Evolutionary conservation across 225 moss, liverwort and hornwort species (phyloP).

Genomic region (Bryoerythrophyllum caledonicum): DNA sequence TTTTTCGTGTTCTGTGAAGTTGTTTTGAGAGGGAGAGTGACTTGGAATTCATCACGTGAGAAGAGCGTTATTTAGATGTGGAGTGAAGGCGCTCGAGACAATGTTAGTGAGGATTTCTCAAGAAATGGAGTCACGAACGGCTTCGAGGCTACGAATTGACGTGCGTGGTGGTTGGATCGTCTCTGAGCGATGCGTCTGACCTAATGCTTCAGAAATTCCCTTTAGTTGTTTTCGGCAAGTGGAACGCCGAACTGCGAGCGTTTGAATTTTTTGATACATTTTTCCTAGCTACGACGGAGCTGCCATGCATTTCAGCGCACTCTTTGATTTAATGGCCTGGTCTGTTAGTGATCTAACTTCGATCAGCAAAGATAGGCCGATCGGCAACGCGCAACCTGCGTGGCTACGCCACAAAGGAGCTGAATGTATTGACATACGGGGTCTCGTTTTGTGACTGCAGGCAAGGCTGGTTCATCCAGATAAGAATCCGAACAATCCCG

Average conservation of each 20-base stretch:
- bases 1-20: neutral
- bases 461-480: slow-evolving; percentile 51
- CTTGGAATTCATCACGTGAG: neutral
- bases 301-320: neutral
- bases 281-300: neutral
- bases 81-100: neutral
- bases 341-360: neutral
- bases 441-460: slow-evolving; percentile 17
- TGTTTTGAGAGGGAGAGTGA: neutral
- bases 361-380: neutral
- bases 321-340: neutral
- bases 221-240: neutral
- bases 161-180: neutral
- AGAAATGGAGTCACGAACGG: neutral
- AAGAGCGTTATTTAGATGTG: neutral
- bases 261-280: neutral
- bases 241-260: neutral
- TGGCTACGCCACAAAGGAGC: neutral
- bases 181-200: neutral
- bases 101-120: neutral
- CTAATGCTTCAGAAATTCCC: neutral
- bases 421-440: neutral
- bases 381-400: neutral
- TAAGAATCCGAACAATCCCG: slow-evolving; percentile 49
- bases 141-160: neutral